Base-by-base conservation (phyloP, 148 eudicot genomes). In the Silene uniflora region DNA sequence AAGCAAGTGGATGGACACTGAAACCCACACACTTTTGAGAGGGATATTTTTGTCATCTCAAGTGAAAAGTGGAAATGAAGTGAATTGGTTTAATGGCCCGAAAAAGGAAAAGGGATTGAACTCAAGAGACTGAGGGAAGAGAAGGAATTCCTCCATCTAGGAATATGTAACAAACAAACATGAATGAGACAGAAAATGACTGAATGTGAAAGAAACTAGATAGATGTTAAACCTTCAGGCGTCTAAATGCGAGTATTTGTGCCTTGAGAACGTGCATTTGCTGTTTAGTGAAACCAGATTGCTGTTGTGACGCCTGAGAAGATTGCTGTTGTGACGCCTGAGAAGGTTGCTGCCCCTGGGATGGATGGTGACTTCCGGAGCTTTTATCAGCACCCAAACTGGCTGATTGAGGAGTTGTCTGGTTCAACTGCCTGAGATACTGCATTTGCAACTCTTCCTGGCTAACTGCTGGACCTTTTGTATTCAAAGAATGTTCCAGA, bases 231-330 rank as follows among this genome's bases (percentile, higher is more conserved):
- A 91, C 99, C 99, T 95, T 95, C 67, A 95, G 67, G 39, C 97
- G 97, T 78, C 96, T 88, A 82, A 95, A 91, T 44, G 97, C 97
- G 55, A 95, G 91, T 74, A 92, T 95, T 81, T 95, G 99, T 16
- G 97, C 99, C 86, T 92, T 95, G 59, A 95, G 93, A 75, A 89
- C 97, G 83, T 90, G 97, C 77, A 87, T 79, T 80, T 92, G 99
- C 79, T 95, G 93, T 77, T 95, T 95, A 14, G 97, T 92, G 71
- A 95, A 95, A 61, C 88, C 90, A 19, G 62, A n/a, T 22, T 72
- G 85, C 55, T 77, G 86, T 71, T 82, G 90, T 27, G 81, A 81
- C 65, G n/a, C 69, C 77, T 79, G 90, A 39, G 86, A 73, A 8
- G 68, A n/a, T 25, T 72, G 85, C 60, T 77, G 86, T 71, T 82